Evolutionary conservation across 2,329 filamentous ascomycete genomes (phyloP).

Genomic region (Cladobotryum protrusum): DNA sequence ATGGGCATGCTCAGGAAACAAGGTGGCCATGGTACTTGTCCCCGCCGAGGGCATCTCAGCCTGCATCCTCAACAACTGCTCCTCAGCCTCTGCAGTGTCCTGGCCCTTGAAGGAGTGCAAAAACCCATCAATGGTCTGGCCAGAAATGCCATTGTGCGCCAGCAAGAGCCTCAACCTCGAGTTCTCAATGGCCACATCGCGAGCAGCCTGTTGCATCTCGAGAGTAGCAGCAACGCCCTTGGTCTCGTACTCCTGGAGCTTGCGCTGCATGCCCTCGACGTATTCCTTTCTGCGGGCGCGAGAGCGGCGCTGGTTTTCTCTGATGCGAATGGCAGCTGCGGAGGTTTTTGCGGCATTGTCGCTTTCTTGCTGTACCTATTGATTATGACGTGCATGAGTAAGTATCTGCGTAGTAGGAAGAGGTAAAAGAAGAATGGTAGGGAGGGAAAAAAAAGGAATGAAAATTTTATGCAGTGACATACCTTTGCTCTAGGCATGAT

Average conservation of each 20-base stretch:
- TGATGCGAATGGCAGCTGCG: conserved; percentile 33
- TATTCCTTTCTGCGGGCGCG: conserved; percentile 46
- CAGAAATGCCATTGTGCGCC: conserved; percentile 31
- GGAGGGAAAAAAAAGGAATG: conserved; percentile 2
- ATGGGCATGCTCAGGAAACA: conserved; percentile 14
- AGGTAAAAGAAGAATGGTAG: neutral
- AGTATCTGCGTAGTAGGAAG: neutral
- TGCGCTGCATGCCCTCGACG: conserved; percentile 40
- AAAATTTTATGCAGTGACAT: neutral
- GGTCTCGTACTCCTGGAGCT: conserved; percentile 42
- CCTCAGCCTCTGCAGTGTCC: conserved; percentile 21
- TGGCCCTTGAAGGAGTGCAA: conserved; percentile 30
- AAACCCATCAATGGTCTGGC: conserved; percentile 35
- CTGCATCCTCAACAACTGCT: conserved; percentile 5
- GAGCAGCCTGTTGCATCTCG: conserved; percentile 49
- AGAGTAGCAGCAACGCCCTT: conserved; percentile 42
- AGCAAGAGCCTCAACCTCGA: conserved; percentile 38
- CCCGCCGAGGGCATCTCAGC: neutral
- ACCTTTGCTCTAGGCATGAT: conserved; percentile 19
- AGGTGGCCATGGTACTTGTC: conserved; percentile 5
- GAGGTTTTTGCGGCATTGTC: conserved; percentile 19
- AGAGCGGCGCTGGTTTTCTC: conserved; percentile 49
- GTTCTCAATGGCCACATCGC: conserved; percentile 44
- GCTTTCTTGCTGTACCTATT: conserved; percentile 3
- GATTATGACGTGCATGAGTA: neutral